A percentile compares a stretch with the other conserved stretches of the same genome.
phyloP scores from a whole-genome alignment of 352 stramenopile genomes.

The Globisporangium solare region DNA sequence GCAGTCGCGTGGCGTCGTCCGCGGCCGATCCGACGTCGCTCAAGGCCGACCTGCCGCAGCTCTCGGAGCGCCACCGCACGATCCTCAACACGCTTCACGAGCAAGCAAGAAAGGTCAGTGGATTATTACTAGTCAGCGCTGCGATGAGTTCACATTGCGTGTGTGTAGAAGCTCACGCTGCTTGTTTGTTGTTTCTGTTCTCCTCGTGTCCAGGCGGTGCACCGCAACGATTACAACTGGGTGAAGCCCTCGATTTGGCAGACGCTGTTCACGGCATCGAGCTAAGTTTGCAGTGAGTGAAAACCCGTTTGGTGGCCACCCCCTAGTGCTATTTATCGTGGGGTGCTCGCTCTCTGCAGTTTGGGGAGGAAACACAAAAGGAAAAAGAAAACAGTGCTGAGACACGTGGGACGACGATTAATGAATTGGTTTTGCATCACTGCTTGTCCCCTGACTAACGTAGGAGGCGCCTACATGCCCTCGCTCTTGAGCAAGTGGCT shows the following conservation, averaged over 20 bases:
- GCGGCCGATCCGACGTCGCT: constrained; percentile 11
- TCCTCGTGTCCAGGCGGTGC: constrained; percentile 50
- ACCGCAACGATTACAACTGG: constrained; percentile 92
- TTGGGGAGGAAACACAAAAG: too few species aligned
- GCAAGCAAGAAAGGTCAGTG: constrained; percentile 68
- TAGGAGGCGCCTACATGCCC: constrained; percentile 40
- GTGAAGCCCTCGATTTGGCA: constrained; percentile 90
- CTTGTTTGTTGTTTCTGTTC: constrained; percentile 8
- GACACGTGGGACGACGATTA: too few species aligned
- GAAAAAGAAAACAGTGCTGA: too few species aligned
- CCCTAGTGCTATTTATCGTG: too few species aligned
- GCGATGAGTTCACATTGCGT: background rate
- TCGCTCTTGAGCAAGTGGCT: constrained; percentile 75
- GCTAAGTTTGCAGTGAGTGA: too few species aligned
- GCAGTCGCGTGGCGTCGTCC: constrained; percentile 24
- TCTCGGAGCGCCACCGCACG: constrained; percentile 63
- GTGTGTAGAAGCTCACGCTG: constrained; percentile 3
- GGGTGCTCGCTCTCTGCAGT: too few species aligned
- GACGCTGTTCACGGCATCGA: constrained; percentile 53
- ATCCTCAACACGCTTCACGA: constrained; percentile 76
- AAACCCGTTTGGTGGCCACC: too few species aligned
- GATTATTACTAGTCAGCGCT: background rate
- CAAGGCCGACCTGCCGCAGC: constrained; percentile 31
- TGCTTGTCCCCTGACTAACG: too few species aligned
- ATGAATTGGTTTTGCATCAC: too few species aligned